Percentiles rank a stretch among this genome's conserved stretches.
phyloP scores from a whole-genome alignment of 176 grass and related monocot species.

The Typha latifolia region DNA sequence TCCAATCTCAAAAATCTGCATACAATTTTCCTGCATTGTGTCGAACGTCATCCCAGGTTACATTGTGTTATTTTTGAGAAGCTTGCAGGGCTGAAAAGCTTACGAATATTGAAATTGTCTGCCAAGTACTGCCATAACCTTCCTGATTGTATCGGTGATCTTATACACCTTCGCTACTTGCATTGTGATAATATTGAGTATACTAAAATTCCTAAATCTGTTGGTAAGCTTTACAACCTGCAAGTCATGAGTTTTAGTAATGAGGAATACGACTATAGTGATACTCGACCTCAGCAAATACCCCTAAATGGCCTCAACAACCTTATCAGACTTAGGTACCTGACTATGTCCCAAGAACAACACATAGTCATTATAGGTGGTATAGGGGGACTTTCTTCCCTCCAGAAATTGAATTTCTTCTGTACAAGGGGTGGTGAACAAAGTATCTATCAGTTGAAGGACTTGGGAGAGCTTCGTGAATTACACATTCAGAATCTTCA shows the following conservation, averaged over 20 bases:
- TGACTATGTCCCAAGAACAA: neutral
- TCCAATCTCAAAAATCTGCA: conserved; percentile 7
- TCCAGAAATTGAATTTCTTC: conserved; percentile 18
- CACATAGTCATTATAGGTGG: neutral
- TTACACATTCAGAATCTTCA: conserved; percentile 29
- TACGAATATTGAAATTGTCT: conserved; percentile 20
- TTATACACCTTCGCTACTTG: conserved; percentile 35
- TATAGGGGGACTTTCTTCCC: conserved; percentile 10
- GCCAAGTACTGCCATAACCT: neutral
- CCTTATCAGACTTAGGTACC: conserved; percentile 13
- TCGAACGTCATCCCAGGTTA: neutral
- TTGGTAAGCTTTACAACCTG: conserved; percentile 24
- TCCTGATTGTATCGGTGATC: conserved; percentile 6
- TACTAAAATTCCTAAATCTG: conserved; percentile 14
- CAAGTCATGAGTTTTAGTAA: conserved; percentile 6
- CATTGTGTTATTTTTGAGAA: neutral
- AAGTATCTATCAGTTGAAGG: conserved; percentile 24
- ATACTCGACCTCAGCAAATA: neutral
- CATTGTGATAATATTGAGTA: conserved; percentile 1
- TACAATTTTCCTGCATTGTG: conserved; percentile 16
- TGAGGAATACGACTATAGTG: neutral
- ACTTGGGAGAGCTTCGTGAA: conserved; percentile 15
- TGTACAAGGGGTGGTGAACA: conserved; percentile 5
- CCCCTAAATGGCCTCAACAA: neutral
- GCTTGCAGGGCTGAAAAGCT: neutral